Evolutionary conservation across 2,329 filamentous ascomycete genomes (phyloP).

Genomic region (Colletotrichum sp.): DNA sequence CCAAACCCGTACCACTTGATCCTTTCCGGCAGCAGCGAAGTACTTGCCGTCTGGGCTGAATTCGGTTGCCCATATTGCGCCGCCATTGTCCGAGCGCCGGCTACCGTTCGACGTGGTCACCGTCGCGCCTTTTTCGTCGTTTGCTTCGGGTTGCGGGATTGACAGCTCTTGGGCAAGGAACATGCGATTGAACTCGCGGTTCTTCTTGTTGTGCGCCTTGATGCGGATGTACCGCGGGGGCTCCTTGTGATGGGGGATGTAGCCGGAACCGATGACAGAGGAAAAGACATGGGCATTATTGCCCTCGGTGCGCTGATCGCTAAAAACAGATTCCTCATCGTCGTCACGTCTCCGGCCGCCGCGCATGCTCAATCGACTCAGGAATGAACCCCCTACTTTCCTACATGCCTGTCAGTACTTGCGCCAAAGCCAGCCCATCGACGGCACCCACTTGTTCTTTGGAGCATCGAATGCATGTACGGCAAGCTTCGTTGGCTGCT

Average conservation of each 20-base stretch:
- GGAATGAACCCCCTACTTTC: constrained; percentile 87
- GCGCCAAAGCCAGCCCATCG: neutral
- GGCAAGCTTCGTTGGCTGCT: constrained; percentile 41
- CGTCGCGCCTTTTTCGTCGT: constrained; percentile 39
- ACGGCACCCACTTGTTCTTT: constrained; percentile 65
- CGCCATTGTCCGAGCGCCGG: constrained; percentile 31
- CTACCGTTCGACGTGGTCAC: constrained; percentile 32
- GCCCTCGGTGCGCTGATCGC: constrained; percentile 74
- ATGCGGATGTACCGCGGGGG: constrained; percentile 92
- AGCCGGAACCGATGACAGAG: constrained; percentile 73
- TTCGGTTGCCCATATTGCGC: constrained; percentile 89
- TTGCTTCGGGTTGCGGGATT: neutral
- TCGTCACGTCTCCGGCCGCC: constrained; percentile 76
- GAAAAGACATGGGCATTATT: constrained; percentile 85
- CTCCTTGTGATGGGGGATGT: constrained; percentile 84
- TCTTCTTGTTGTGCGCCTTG: constrained; percentile 78
- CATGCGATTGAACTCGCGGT: constrained; percentile 80
- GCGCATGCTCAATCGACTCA: constrained; percentile 79
- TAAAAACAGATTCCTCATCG: constrained; percentile 74
- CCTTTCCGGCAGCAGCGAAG: constrained; percentile 90
- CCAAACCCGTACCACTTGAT: constrained; percentile 86
- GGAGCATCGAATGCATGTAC: constrained; percentile 44
- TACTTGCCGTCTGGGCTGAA: constrained; percentile 94
- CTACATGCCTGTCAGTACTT: constrained; percentile 45
- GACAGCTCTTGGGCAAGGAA: constrained; percentile 93